Evolutionary conservation across 2,329 filamentous ascomycete genomes (phyloP).

Genomic region (Trichoderma asperellum): DNA sequence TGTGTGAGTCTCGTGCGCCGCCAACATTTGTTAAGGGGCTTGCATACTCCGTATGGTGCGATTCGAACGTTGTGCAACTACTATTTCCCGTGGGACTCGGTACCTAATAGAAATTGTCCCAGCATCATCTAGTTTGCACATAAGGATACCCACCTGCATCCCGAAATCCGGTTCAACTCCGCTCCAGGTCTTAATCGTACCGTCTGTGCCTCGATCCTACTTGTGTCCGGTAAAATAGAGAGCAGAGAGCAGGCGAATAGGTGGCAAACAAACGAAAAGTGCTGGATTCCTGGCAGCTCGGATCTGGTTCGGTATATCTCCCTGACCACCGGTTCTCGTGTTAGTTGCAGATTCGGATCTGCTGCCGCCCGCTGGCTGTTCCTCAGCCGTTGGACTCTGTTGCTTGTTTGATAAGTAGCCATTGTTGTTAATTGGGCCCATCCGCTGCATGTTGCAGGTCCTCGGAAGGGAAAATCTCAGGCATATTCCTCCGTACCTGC

Average conservation of each 20-base stretch:
- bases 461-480: neutral
- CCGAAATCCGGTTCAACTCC: neutral
- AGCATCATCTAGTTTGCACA: neutral
- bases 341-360: conserved; percentile 7
- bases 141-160: neutral
- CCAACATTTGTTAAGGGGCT: neutral
- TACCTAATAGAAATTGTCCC: neutral
- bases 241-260: neutral
- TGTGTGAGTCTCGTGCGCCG: neutral
- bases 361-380: neutral
- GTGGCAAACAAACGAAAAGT: neutral
- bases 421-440: neutral
- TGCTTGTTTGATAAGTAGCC: neutral
- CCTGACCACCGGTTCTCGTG: neutral
- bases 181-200: neutral
- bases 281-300: neutral
- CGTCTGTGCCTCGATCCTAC: neutral
- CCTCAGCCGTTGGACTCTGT: neutral
- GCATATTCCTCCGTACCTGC: conserved; percentile 9
- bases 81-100: neutral
- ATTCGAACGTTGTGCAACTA: neutral
- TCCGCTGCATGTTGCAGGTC: neutral
- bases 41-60: neutral
- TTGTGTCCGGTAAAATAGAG: neutral
- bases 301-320: neutral